These are phyloP conservation scores for Solanum boliviense DNA, from an alignment of 257 asterid genomes.

Conservation along the genomic window DNA sequence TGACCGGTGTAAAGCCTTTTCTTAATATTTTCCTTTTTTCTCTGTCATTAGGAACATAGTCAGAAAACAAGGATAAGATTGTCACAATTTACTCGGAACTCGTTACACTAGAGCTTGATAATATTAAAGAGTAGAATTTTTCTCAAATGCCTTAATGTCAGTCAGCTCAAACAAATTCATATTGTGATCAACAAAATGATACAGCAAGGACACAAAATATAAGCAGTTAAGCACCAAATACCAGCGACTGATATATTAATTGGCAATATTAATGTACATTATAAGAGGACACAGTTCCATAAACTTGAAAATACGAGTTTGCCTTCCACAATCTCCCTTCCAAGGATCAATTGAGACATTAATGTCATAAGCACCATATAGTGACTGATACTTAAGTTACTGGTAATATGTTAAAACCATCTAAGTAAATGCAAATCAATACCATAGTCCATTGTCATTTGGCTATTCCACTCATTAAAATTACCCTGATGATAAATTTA, in stretches of 20 bases:
- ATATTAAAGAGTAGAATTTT: background rate
- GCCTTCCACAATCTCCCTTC: background rate
- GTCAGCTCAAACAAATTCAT: background rate
- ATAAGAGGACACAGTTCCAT: background rate
- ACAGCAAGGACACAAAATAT: background rate
- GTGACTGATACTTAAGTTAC: background rate
- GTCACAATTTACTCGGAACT: background rate
- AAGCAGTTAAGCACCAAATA: background rate
- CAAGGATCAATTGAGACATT: background rate
- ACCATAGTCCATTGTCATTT: background rate
- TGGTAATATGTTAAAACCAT: background rate
- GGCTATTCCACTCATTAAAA: background rate
- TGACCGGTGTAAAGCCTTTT: background rate
- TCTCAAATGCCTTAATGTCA: background rate
- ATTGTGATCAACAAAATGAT: background rate
- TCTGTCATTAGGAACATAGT: background rate
- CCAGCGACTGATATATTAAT: background rate
- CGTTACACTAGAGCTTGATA: background rate
- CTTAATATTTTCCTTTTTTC: background rate
- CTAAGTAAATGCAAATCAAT: background rate
- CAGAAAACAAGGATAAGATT: background rate
- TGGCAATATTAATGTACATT: background rate
- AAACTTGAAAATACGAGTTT: background rate
- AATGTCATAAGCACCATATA: background rate
- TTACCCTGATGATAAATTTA: background rate